Percentiles rank a stretch among this genome's conserved stretches.
phyloP scores from a whole-genome alignment of 805 yeast genomes.

The Huiozyma naganishii region DNA sequence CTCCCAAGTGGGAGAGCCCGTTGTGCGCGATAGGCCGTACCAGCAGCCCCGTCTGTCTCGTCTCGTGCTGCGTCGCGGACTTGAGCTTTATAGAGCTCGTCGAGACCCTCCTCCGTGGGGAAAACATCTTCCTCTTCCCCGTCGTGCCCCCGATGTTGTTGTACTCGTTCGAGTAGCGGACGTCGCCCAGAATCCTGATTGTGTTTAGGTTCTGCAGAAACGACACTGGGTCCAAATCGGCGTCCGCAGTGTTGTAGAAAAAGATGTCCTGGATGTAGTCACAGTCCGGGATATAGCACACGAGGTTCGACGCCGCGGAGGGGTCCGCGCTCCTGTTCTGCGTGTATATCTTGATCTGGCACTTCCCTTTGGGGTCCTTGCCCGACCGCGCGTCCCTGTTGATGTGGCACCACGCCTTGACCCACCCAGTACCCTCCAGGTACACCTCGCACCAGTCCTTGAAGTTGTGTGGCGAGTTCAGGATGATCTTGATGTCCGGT shows the following conservation, averaged over 20 bases:
- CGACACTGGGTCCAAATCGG: background rate
- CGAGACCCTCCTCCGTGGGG: conserved; percentile 9
- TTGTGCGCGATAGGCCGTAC: conserved; percentile 59
- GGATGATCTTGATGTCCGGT: conserved; percentile 21
- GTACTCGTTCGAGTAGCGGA: conserved; percentile 6
- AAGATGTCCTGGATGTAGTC: conserved; percentile 21
- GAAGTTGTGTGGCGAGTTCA: conserved; percentile 20
- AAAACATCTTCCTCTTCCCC: conserved; percentile 7
- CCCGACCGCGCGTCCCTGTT: conserved; percentile 9
- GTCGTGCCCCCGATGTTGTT: conserved; percentile 1
- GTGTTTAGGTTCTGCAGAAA: conserved; percentile 9
- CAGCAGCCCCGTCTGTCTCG: conserved; percentile 25
- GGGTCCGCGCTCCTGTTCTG: conserved; percentile 18
- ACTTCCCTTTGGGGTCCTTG: conserved; percentile 13
- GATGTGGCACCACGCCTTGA: conserved; percentile 26
- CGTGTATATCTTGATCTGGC: conserved; percentile 21
- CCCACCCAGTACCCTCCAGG: conserved; percentile 22
- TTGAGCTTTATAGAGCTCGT: conserved; percentile 4
- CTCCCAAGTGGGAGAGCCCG: conserved; percentile 56
- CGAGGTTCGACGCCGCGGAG: conserved; percentile 15
- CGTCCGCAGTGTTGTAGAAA: conserved; percentile 10
- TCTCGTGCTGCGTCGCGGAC: conserved; percentile 4
- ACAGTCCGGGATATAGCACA: conserved; percentile 23
- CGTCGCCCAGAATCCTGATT: conserved; percentile 17
- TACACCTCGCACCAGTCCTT: conserved; percentile 29